These are phyloP conservation scores for Monosporozyma solicola DNA, from an alignment of 805 yeast genomes.

Conservation along the genomic window DNA sequence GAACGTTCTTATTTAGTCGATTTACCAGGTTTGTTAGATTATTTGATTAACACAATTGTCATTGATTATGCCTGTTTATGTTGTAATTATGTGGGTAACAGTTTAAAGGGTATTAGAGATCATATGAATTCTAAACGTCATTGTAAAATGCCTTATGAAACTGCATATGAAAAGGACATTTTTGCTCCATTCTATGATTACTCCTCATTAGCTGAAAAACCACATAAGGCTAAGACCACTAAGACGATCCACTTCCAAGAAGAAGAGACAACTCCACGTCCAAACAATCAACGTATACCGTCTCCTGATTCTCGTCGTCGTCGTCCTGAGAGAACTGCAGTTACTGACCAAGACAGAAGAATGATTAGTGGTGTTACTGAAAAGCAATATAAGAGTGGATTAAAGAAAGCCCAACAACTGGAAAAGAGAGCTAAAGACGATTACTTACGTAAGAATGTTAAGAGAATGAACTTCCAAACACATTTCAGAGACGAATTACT, in stretches of 20 bases:
- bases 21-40: conserved; percentile 60
- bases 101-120: conserved; percentile 77
- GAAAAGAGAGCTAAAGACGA: conserved; percentile 39
- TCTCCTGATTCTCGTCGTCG: conserved; percentile 29
- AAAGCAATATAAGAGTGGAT: conserved; percentile 44
- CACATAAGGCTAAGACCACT: conserved; percentile 13
- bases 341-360: conserved; percentile 68
- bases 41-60: conserved; percentile 72
- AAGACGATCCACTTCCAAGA: conserved; percentile 32
- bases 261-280: conserved; percentile 29
- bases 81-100: conserved; percentile 78
- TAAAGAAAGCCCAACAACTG: conserved; percentile 35
- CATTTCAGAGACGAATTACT: conserved; percentile 75
- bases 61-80: conserved; percentile 75
- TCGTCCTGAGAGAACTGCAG: conserved; percentile 61
- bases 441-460: conserved; percentile 44
- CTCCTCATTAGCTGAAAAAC: conserved; percentile 45
- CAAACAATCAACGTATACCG: conserved; percentile 56
- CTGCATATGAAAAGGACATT: conserved; percentile 64
- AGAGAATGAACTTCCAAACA: conserved; percentile 69
- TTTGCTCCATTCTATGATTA: conserved; percentile 81
- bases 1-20: conserved; percentile 64
- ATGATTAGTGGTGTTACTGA: conserved; percentile 51
- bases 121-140: conserved; percentile 84
- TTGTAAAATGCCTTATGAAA: conserved; percentile 81